Conservation (phyloP, 2,329 filamentous ascomycete species). For the Cercospora sesami region DNA sequence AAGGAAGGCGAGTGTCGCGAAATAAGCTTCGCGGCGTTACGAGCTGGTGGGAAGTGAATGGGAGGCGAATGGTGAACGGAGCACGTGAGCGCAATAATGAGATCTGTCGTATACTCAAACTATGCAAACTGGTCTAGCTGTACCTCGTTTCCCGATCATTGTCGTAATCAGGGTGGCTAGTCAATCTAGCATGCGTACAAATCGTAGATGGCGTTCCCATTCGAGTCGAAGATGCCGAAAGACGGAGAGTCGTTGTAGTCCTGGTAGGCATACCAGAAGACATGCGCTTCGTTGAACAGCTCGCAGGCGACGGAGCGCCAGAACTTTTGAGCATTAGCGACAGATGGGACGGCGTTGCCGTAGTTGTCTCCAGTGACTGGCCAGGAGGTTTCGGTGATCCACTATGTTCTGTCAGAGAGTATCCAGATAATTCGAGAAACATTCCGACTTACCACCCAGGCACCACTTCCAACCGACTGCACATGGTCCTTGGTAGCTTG, state of each 20-base stretch:
- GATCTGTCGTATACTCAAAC: neutral
- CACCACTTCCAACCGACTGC: slow-evolving; percentile 38
- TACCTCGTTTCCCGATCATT: neutral
- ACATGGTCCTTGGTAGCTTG: slow-evolving; percentile 44
- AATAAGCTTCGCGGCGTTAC: neutral
- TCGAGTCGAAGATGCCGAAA: slow-evolving; percentile 44
- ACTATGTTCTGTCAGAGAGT: slow-evolving; percentile 3
- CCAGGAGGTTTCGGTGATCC: slow-evolving; percentile 62
- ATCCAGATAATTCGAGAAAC: neutral
- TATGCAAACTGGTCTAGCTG: neutral
- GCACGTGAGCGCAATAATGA: neutral
- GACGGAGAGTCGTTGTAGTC: slow-evolving; percentile 50
- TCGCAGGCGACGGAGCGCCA: slow-evolving; percentile 64
- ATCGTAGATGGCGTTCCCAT: slow-evolving; percentile 39
- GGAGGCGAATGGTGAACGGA: neutral
- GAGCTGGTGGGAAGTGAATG: neutral
- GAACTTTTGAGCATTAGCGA: slow-evolving; percentile 63
- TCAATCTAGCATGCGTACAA: slow-evolving; percentile 23
- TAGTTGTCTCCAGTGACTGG: slow-evolving; percentile 56
- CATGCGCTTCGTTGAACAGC: slow-evolving; percentile 51
- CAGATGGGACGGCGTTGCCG: slow-evolving; percentile 57
- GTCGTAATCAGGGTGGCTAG: neutral
- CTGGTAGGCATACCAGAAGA: slow-evolving; percentile 63
- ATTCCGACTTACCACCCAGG: slow-evolving; percentile 19
- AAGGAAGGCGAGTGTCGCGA: neutral